Evolutionary conservation across 2,329 filamentous ascomycete genomes (phyloP).

Genomic region (Cladosporium halotolerans): DNA sequence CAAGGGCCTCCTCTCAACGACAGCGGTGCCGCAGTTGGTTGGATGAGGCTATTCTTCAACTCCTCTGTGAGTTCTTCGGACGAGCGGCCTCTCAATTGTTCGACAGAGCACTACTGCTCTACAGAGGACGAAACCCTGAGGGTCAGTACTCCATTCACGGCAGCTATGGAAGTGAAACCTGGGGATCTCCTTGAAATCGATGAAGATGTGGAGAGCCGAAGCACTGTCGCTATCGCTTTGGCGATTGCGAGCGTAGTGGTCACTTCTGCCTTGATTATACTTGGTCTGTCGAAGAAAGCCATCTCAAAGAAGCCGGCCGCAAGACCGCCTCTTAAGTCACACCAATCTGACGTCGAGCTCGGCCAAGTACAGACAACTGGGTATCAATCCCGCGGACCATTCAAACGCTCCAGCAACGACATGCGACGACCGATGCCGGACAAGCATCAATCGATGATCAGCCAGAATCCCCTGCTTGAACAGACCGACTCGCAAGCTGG

Average conservation of each 20-base stretch:
- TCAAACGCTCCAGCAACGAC: not conserved
- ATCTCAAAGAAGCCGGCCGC: constrained; percentile 3
- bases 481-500: constrained; percentile 11
- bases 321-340: constrained; percentile 5
- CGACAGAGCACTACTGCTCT: constrained; percentile 17
- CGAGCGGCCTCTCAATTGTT: constrained; percentile 14
- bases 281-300: constrained; percentile 3
- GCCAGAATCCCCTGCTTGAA: constrained; percentile 10
- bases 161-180: constrained; percentile 4
- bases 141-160: constrained; percentile 13
- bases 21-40: constrained; percentile 40
- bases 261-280: constrained; percentile 4
- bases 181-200: constrained; percentile 1
- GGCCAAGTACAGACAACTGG: not conserved
- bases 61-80: constrained; percentile 35
- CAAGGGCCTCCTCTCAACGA: constrained; percentile 38
- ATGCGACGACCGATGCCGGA: not conserved
- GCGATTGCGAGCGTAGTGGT: constrained; percentile 6
- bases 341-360: constrained; percentile 7
- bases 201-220: not conserved
- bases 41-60: constrained; percentile 47
- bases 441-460: constrained; percentile 9
- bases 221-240: constrained; percentile 6
- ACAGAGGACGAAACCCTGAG: constrained; percentile 24
- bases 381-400: not conserved